Conservation (phyloP, 73 alveolate species). For the Tetrahymena elliotti region DNA sequence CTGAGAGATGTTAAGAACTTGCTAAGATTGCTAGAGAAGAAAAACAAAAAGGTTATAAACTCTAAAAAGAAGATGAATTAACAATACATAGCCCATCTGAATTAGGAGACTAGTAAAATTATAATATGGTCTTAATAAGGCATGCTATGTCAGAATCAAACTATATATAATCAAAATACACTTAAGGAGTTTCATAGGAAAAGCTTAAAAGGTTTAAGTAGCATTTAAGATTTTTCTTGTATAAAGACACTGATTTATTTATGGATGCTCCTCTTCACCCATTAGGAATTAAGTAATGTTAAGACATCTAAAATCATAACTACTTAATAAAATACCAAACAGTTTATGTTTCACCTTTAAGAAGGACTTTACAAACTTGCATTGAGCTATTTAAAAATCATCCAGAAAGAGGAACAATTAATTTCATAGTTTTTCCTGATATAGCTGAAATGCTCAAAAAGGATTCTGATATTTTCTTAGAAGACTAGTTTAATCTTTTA, state of each 20-base stretch:
- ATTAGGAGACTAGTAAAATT: background rate
- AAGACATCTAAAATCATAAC: constrained; percentile 15
- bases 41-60: background rate
- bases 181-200: background rate
- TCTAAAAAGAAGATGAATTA: background rate
- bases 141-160: background rate
- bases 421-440: constrained; percentile 43
- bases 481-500: background rate
- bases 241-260: background rate
- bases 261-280: constrained; percentile 44
- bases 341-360: constrained; percentile 62
- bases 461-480: background rate
- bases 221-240: background rate
- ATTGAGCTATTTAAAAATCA: constrained; percentile 49
- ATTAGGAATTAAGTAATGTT: constrained; percentile 47
- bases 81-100: background rate
- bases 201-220: background rate
- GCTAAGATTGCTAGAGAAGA: background rate
- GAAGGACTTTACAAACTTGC: constrained; percentile 62
- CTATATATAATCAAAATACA: background rate
- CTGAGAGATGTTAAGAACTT: background rate
- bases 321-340: constrained; percentile 30
- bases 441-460: background rate
- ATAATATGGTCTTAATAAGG: background rate
- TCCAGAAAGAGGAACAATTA: constrained; percentile 32